Base-by-base conservation (phyloP, 495 filamentous ascomycete genomes). In the Penicillium verhagenii region DNA sequence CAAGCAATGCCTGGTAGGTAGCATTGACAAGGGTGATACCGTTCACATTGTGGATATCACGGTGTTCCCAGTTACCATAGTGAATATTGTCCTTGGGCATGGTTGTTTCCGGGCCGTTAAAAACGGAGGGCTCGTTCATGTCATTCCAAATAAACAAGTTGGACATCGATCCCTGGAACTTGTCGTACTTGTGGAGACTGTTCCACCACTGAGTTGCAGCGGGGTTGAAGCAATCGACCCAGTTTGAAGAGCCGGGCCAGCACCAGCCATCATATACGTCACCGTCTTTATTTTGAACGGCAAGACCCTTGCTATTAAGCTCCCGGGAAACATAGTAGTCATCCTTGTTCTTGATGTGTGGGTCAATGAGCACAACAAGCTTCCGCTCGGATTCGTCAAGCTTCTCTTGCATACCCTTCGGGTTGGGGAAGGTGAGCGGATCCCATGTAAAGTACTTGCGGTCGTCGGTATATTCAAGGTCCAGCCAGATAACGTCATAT, bases 361-460 rank as follows among this genome's bases (percentile, higher is more conserved):
- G 94, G 64, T 98, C 94, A 55, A 97, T 96, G 65, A 98, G 91
- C 24, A 87, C 84, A 20, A 97, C 94, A 6, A 98, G 79, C 76
- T 98, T 96, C 26, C 94, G 83, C 54, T 92, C 88, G 31, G 87
- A 86, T 50, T 81, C 81, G 50, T 89, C 90, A 3, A 98, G 76
- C 55, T 93, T 89, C 63, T 96, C 82, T 53, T 88, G 82, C 92
- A 97, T 98, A 19, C 82, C 82, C 47, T 87, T 82, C 0, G 94
- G 94, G 57, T 97, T 86, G 4, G 82, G 79, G 72, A 98, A 98
- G 18, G 81, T 90, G 53, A 92, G 77, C 3, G 84, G 79, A 66
- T 98, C 94, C 91, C 91, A 98, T 7, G 91, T 96, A 69, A 98
- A 97, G 73, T 97, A 98, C 72, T 95, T 95, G 70, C 93, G 93